Base-by-base conservation (phyloP, 192 early-diverging fungal genomes). In the Kickxella alabastrina region DNA sequence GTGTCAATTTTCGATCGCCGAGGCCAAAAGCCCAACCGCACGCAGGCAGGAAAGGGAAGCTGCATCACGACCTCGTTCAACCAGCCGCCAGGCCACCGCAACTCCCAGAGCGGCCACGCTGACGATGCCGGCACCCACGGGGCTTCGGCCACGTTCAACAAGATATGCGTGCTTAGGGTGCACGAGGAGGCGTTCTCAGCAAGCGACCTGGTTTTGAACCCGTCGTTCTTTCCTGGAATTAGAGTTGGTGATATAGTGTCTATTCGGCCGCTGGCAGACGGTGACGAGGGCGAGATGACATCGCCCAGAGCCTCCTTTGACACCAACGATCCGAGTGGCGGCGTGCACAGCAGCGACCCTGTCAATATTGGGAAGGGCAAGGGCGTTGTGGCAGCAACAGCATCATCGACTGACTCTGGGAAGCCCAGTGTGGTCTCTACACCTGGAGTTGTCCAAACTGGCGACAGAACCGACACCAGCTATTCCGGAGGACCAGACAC, bases 201-300 rank as follows among this genome's bases (percentile, higher is more conserved):
- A 1, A 68, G 52, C 44, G 69, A 78, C 46, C 43, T 73, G 40
- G 65, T 78, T 21, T 25, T 78, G 25, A 71, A 67, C 40, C 60
- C 69, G 26, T 15, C 57, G 25, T 73, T 68, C 35, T 78, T 78
- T 18, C 69, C 69, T 6, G 68, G 68, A 14, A 57, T 73, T 19
- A 35, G 45, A 12, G 58, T 68, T n/a, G 76, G 76, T 47, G 76
- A 78, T 37, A 51, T 73, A 36, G 63, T 78, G 4, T 54, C 63
- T 15, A 65, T 78, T n/a, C 43, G 49, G 29, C 69, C 65, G 6
- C 18, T 73, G 3, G 14, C 26, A 4, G 61, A 54, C 38, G 43
- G 49, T 32, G 60, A 66, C 29, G 43, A 34, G 17, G 54, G 53
- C 19, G 68, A 68, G 12, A 15, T 41, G 31, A 48, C 37, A 10